Evolutionary conservation across 345 rosid species (phyloP).

Genomic region (Acer negundo): DNA sequence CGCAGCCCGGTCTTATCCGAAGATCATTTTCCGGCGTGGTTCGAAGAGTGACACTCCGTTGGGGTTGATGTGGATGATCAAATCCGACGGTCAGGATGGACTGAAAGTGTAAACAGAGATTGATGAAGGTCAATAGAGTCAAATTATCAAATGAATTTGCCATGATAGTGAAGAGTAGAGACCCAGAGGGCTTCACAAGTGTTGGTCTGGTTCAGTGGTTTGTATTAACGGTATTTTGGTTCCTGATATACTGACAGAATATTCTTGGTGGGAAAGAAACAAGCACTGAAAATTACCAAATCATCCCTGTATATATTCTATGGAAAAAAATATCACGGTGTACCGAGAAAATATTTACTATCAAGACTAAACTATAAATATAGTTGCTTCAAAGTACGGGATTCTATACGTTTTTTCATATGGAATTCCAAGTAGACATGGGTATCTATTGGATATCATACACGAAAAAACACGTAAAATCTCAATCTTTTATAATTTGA

Average conservation of each 20-base stretch:
- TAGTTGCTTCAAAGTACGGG: too few relatives aligned
- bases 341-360: too few relatives aligned
- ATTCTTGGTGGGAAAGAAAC: not conserved
- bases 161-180: conserved; percentile 3
- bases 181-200: not conserved
- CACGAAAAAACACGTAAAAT: too few relatives aligned
- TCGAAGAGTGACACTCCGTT: conserved; percentile 13
- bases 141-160: not conserved
- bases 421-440: too few relatives aligned
- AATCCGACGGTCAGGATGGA: conserved; percentile 25
- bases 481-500: too few relatives aligned
- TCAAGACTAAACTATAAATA: too few relatives aligned
- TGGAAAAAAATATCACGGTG: too few relatives aligned
- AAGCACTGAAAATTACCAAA: not conserved
- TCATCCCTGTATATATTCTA: not conserved
- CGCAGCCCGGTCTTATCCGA: not conserved
- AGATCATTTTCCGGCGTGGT: conserved; percentile 3
- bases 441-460: too few relatives aligned
- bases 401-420: too few relatives aligned
- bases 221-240: not conserved
- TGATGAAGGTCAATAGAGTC: not conserved
- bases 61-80: conserved; percentile 3
- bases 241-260: not conserved
- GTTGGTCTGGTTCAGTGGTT: not conserved
- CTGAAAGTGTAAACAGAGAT: conserved; percentile 14